Percentiles rank a stretch among this genome's conserved stretches.
phyloP scores from a whole-genome alignment of 306 rosid species.

The Sindora glabra region DNA sequence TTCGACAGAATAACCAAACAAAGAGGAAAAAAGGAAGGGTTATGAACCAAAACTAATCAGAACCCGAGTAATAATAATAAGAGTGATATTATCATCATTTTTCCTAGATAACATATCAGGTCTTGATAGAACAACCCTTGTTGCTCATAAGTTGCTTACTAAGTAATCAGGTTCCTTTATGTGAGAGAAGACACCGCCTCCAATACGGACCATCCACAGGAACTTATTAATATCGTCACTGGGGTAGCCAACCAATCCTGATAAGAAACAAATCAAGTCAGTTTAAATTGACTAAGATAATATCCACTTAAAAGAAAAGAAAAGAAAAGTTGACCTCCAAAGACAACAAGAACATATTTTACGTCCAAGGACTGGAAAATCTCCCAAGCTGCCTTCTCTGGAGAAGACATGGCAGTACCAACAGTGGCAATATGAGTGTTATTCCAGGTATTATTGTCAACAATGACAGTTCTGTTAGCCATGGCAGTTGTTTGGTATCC shows the following conservation, averaged over 20 bases:
- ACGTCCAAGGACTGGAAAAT: conserved; percentile 93
- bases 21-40: not conserved
- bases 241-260: conserved; percentile 97
- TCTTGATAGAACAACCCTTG: too few relatives aligned
- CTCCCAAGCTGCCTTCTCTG: conserved; percentile 99
- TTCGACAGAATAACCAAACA: too few relatives aligned
- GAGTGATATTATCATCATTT: too few relatives aligned
- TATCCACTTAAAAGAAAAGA: conserved; percentile 5
- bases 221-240: conserved; percentile 98
- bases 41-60: conserved; percentile 8
- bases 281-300: not conserved
- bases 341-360: conserved; percentile 96
- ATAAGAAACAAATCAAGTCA: conserved; percentile 24
- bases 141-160: conserved; percentile 37
- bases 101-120: too few relatives aligned
- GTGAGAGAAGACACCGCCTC: conserved; percentile 99
- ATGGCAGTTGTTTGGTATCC: conserved; percentile 99
- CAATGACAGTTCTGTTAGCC: conserved; percentile 99
- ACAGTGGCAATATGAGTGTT: conserved; percentile 99
- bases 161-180: conserved; percentile 91
- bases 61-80: too few relatives aligned
- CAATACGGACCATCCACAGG: conserved; percentile 99
- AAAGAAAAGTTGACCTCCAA: conserved; percentile 74
- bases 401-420: conserved; percentile 99
- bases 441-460: conserved; percentile 99